Percentiles rank a stretch among this genome's conserved stretches.
phyloP scores from a whole-genome alignment of 2,329 filamentous ascomycete species.

The Fusarium nodosum region DNA sequence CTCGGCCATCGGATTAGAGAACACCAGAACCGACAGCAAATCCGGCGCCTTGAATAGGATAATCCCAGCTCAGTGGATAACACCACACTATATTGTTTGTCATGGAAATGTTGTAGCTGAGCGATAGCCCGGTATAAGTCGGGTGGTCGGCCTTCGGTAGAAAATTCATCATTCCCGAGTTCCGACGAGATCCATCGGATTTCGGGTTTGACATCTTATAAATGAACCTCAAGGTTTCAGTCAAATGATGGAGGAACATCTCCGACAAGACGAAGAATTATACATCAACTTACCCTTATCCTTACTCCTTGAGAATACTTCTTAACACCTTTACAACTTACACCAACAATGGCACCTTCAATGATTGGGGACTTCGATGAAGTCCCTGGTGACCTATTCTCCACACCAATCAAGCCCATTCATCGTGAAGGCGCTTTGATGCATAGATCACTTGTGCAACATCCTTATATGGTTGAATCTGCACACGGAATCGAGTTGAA shows the following conservation, averaged over 20 bases:
- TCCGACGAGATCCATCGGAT: constrained; percentile 21
- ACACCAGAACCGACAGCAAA: constrained; percentile 2
- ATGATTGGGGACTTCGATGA: neutral
- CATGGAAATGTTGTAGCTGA: neutral
- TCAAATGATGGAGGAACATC: fast-evolving
- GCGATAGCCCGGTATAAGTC: constrained; percentile 19
- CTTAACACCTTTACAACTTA: fast-evolving
- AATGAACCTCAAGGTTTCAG: neutral
- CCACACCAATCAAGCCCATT: constrained; percentile 3
- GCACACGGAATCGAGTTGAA: constrained; percentile 6
- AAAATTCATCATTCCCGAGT: constrained; percentile 30
- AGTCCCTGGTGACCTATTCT: neutral
- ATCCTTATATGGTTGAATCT: constrained; percentile 23
- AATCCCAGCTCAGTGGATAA: constrained; percentile 6
- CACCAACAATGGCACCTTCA: constrained; percentile 9
- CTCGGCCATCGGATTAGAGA: constrained; percentile 6
- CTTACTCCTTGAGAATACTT: fast-evolving
- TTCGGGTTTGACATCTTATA: constrained; percentile 27
- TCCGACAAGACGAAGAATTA: fast-evolving
- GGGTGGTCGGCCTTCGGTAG: constrained; percentile 20
- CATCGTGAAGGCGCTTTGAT: constrained; percentile 11
- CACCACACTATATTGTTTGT: neutral
- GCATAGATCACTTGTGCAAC: constrained; percentile 27
- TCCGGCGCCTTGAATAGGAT: neutral
- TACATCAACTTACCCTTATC: fast-evolving